Base-by-base conservation (phyloP, 2,329 filamentous ascomycete genomes). In the Penicillium crustosum region DNA sequence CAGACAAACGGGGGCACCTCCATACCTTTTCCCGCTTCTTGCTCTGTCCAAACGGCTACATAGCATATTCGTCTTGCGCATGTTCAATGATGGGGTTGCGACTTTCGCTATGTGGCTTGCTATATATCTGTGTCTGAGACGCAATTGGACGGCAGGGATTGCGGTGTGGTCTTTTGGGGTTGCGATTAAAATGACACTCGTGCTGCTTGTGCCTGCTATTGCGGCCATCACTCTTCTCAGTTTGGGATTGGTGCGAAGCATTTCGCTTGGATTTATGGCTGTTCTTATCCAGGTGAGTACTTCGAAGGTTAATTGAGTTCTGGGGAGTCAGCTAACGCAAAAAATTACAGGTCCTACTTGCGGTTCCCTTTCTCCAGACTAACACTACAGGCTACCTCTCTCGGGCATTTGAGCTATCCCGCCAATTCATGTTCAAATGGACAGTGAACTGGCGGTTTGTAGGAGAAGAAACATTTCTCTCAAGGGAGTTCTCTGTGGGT, bases 361-460 rank as follows among this genome's bases (percentile, higher is more conserved):
- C 81, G 17, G 78, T 82, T 43, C 91, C 92, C 0, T 97, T 97
- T 76, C 72, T 81, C 10, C 69, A 77, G 50, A 78, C 78, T 41
- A 89, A 91, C 65, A 76, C 86, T 21, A 75, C 77, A 58, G 90
- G 88, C 29, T 99, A 99, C 72, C 71, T 95, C 19, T 83, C 85
- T 47, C 83, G 89, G 62, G 92, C 94, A 0, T 99, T 99, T 71
- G 92, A 99, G 77, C 83, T 99, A 58, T 92, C 90, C 47, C 84
- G 94, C 54, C 86, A 91, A 67, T 99, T 99, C 77, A 82, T 96
- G 68, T 97, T 93, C 81, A 92, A 93, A 77, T 99, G 94, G 94
- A 99, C 94, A 0, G 94, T 99, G 65, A 99, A 99, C 75, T 99
- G 94, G 94, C 87, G 93, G 53, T 97, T 97, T 73, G 77, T 97